phyloP scores from a whole-genome alignment of 2,329 filamentous ascomycete genomes.

The Colletotrichum horii region DNA sequence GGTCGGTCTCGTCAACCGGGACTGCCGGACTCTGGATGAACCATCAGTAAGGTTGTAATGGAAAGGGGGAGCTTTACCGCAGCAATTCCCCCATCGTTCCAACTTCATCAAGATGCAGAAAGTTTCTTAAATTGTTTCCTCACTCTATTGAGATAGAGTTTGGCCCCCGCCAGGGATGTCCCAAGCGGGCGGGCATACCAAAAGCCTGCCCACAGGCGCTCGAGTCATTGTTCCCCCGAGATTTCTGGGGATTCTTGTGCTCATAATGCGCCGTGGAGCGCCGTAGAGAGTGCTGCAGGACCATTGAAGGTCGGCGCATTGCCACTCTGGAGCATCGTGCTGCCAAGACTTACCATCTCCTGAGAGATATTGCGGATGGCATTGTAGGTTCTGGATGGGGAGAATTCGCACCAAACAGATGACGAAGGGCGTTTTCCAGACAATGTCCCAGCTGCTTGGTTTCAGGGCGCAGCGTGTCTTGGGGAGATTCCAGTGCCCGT shows the following conservation, averaged over 20 bases:
- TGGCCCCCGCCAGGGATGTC: neutral
- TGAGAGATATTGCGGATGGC: neutral
- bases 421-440: neutral
- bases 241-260: neutral
- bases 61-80: neutral
- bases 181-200: neutral
- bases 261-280: neutral
- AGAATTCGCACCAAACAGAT: conserved; percentile 6
- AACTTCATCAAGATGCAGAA: conserved; percentile 1
- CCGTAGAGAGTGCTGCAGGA: neutral
- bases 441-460: neutral
- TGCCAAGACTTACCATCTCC: neutral
- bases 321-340: neutral
- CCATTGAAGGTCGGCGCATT: neutral
- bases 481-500: neutral
- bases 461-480: neutral
- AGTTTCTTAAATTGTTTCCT: conserved; percentile 9
- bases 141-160: neutral
- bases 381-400: neutral
- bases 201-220: neutral
- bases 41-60: neutral
- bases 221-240: neutral
- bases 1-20: neutral
- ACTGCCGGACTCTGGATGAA: conserved; percentile 4
- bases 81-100: neutral